Evolutionary conservation across 208 protist species (phyloP), one percentile per base, ranked within the genome.

Genomic region (Leishmania braziliensis): DNA sequence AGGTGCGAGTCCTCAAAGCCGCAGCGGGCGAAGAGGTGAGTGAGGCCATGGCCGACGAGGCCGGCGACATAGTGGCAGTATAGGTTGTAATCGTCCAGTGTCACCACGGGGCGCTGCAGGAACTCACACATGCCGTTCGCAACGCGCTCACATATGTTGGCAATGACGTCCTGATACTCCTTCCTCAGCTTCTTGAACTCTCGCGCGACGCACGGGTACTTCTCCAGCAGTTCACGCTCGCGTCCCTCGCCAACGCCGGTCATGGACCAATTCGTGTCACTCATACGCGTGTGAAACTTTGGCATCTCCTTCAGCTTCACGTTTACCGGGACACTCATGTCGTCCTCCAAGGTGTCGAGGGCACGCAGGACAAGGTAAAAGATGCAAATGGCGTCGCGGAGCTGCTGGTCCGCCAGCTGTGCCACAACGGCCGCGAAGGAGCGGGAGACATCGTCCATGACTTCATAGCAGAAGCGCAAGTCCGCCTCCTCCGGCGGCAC

Each of bases 41-140:
- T 95, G 51, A 99, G 90, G 71, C 98, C 98, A 88, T 99, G 95
- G 43, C 98, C 98, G 20, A 99, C 98, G 26, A 99, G 90, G 60
- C 98, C 98, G 54, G 98, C 98, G 23, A 99, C 98, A 84, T 99
- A 99, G 89, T 99, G 96, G 90, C 98, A 99, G 90, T 99, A 99
- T 20, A 97, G 77, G 85, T 99, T 88, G 84, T 98, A 99, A 74
- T 99, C 98, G 16, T 77, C 85, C 51, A 39, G 36, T 39, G 95
- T 97, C 26, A 93, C 88, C 4, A 99, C 96, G 10, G 81, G 70
- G n/a, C 91, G 92, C 75, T 92, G 82, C 46, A 96, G 86, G 78
- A 97, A 98, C 51, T 98, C 86, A 69, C 93, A 95, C 98, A 99
- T 99, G 75, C 98, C 98, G 33, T 92, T 84, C 6, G 94, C 98